Percentiles rank a stretch among this genome's conserved stretches.
Evolutionary conservation across 192 early-diverging fungal genomes (phyloP).

Genomic region (Lobosporangium transversale): DNA sequence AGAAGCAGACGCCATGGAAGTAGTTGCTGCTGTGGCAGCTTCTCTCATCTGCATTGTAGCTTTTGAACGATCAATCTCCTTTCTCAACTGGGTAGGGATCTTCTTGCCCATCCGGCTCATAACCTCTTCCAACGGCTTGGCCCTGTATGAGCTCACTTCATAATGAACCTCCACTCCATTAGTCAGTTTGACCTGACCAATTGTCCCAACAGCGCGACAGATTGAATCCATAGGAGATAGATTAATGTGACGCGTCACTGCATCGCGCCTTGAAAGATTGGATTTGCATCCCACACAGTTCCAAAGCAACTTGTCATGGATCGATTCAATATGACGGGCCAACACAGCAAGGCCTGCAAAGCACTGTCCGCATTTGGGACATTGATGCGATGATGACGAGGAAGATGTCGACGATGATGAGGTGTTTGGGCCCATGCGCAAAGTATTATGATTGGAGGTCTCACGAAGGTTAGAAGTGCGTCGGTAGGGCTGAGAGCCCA

Average conservation of each 20-base stretch:
- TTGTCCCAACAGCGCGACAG: conserved; percentile 42
- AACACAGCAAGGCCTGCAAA: conserved; percentile 46
- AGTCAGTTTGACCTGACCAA: conserved; percentile 45
- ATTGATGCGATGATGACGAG: conserved; percentile 19
- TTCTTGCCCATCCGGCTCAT: conserved; percentile 54
- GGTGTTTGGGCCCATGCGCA: neutral
- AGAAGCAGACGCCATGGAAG: neutral
- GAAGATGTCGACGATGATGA: conserved; percentile 2
- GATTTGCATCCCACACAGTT: conserved; percentile 53
- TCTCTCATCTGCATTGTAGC: conserved; percentile 9
- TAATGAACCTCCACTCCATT: conserved; percentile 45
- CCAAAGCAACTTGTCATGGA: conserved; percentile 51
- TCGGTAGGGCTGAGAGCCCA: conserved; percentile 25
- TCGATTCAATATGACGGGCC: conserved; percentile 46
- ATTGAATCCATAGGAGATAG: conserved; percentile 50
- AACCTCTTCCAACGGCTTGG: conserved; percentile 51
- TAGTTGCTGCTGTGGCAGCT: neutral
- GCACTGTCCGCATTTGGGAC: conserved; percentile 35
- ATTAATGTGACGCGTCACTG: conserved; percentile 48
- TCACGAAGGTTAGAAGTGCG: conserved; percentile 14
- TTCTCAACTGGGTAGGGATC: conserved; percentile 28
- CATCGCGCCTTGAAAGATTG: conserved; percentile 43
- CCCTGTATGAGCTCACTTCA: conserved; percentile 34
- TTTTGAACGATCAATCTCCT: conserved; percentile 46
- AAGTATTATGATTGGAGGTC: too few relatives aligned